Base-by-base conservation (phyloP, 2,329 filamentous ascomycete species). In the Colletotrichum ledebouriae region DNA sequence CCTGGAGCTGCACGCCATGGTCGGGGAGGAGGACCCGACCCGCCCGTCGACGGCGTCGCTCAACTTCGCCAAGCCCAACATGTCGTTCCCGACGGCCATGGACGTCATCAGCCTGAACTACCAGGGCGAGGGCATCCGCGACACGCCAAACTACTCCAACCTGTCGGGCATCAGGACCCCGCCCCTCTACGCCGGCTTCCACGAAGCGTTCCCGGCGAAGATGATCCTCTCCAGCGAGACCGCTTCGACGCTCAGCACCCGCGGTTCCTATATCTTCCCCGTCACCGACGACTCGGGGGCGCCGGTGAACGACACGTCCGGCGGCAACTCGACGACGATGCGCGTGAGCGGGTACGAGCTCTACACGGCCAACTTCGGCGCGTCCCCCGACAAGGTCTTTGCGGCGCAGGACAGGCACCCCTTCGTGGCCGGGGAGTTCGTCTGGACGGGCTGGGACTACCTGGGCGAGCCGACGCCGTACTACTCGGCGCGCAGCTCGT, bases 31-130 rank as follows among this genome's bases (percentile, higher is more conserved):
- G 70, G 85, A 87, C 59, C 71, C 79, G 0, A 86, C 84, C 0
- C 78, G 85, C 2, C 79, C 76, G 1, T 73, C 76, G 0, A 86
- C 84, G 0, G 76, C 80, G 0, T 81, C 79, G 1, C 81, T 86
- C 81, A 86, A 87, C 74, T 73, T 71, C 10, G 85, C 84, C 4
- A 71, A 74, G 2, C 77, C 84, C 0, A 75, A 76, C 37, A 78
- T 73, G 46, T 71, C 79, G 0, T 79, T 87, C 37, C 75, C 82
- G 2, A 67, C 72, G 0, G 76, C 77, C 1, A 69, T 86, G 39
- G 85, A 87, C 71, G 76, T 87, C 49, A 74, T 84, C n/a, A 80
- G 81, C 20, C 73, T 87, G 5, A 88, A 88, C 75, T 88, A 87
- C 74, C 85, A 87, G 71, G 86, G 85, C 59, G 83, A 86, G 58